phyloP scores from a whole-genome alignment of 2,329 filamentous ascomycete genomes.

The Aspergillus sp. region DNA sequence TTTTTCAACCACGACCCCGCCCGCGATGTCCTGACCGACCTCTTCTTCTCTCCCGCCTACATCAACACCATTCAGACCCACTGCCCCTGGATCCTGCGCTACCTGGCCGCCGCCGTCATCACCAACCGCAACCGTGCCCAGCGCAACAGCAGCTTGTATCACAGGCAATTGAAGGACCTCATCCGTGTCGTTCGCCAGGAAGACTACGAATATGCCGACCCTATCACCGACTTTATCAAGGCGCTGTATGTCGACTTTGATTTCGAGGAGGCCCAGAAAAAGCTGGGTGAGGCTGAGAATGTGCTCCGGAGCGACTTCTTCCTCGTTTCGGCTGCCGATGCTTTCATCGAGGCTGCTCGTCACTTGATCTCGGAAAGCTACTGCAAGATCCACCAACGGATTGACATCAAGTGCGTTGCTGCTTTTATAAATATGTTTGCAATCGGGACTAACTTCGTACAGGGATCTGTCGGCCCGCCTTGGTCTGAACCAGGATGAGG shows the following conservation, averaged over 20 bases:
- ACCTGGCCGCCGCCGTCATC: slow-evolving; percentile 89
- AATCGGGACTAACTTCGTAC: slow-evolving; percentile 12
- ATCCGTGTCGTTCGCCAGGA: slow-evolving; percentile 94
- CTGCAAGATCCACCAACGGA: slow-evolving; percentile 99
- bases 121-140: slow-evolving; percentile 77
- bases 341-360: slow-evolving; percentile 87
- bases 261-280: slow-evolving; percentile 91
- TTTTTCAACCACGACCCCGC: slow-evolving; percentile 96
- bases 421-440: not conserved
- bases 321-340: slow-evolving; percentile 73
- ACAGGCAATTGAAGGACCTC: slow-evolving; percentile 98
- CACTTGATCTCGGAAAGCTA: slow-evolving; percentile 98
- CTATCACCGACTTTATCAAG: slow-evolving; percentile 92
- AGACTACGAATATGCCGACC: slow-evolving; percentile 94
- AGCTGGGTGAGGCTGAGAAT: slow-evolving; percentile 79
- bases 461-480: slow-evolving; percentile 85
- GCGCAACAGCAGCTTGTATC: slow-evolving; percentile 73
- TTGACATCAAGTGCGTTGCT: slow-evolving; percentile 73
- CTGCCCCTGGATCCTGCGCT: slow-evolving; percentile 93
- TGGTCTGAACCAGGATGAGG: slow-evolving; percentile 85
- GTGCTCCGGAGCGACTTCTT: slow-evolving; percentile 94
- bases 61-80: slow-evolving; percentile 99
- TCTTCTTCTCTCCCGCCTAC: slow-evolving; percentile 94
- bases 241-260: slow-evolving; percentile 95
- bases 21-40: slow-evolving; percentile 83